Evolutionary conservation across 352 stramenopile genomes (phyloP).

Genomic region (Globisporangium lucens): DNA sequence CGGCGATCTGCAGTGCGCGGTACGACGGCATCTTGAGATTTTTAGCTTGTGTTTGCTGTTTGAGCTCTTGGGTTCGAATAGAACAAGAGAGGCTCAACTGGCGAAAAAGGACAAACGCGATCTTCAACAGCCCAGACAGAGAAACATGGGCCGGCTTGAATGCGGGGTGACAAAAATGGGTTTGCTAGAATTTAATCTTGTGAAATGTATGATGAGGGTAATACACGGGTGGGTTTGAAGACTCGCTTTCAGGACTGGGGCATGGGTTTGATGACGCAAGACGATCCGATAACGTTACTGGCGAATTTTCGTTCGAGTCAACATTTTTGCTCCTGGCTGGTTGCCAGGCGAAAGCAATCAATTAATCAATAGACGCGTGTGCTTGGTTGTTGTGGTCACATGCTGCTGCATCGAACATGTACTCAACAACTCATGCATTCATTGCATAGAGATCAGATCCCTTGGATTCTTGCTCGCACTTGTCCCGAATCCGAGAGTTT

Average conservation of each 20-base stretch:
- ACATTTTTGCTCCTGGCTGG: neutral
- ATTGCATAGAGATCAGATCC: no score
- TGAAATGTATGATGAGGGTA: no score
- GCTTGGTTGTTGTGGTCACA: neutral
- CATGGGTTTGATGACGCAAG: neutral
- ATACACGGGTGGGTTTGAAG: no score
- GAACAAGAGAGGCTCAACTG: neutral
- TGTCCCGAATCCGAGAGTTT: no score
- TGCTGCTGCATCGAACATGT: neutral
- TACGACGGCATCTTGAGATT: slow-evolving; percentile 24
- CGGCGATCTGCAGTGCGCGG: slow-evolving; percentile 31
- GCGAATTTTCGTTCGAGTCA: neutral
- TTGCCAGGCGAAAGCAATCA: neutral
- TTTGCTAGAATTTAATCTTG: no score
- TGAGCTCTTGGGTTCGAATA: slow-evolving; percentile 2
- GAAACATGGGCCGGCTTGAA: no score
- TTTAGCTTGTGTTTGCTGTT: neutral
- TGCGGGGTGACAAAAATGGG: no score
- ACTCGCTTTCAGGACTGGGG: neutral
- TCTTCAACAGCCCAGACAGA: no score
- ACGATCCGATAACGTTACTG: neutral
- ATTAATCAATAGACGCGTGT: neutral
- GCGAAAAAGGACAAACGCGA: no score
- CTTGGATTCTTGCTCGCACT: no score
- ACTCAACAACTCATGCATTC: neutral